A percentile compares a stretch with the other conserved stretches of the same genome.
Evolutionary conservation across 148 eudicot genomes (phyloP).

Genomic region (Rhododendron ovatum): DNA sequence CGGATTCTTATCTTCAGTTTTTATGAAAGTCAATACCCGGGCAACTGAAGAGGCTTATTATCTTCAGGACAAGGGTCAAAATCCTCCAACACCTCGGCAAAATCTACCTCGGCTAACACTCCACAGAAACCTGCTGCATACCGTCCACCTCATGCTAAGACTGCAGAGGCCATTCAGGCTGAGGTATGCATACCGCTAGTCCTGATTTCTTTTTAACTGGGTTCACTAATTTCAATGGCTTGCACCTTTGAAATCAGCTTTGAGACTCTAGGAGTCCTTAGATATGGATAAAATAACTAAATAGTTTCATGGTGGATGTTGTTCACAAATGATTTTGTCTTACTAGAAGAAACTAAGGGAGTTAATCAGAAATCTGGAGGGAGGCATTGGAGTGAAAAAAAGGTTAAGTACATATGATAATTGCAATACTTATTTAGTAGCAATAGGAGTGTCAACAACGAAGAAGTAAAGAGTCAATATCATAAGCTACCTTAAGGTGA

Average conservation of each 20-base stretch:
- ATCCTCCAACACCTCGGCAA: constrained; percentile 46
- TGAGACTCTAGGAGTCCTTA: background rate
- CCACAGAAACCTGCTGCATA: constrained; percentile 88
- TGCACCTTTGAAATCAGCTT: background rate
- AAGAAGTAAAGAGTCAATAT: background rate
- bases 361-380: background rate
- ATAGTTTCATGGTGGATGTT: background rate
- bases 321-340: background rate
- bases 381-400: background rate
- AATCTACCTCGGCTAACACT: constrained; percentile 43
- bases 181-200: constrained; percentile 44
- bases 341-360: background rate
- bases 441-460: background rate
- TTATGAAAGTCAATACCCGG: background rate
- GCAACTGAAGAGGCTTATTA: background rate
- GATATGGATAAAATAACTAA: background rate
- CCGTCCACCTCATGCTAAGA: constrained; percentile 93
- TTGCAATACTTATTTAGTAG: background rate
- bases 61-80: constrained; percentile 65
- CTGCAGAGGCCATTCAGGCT: constrained; percentile 74
- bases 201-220: background rate
- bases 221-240: too few species aligned
- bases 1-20: background rate
- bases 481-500: background rate
- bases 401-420: background rate